These are phyloP conservation scores for Aureobasidium lini DNA, from an alignment of 2,329 filamentous ascomycete genomes.

Conservation along the genomic window DNA sequence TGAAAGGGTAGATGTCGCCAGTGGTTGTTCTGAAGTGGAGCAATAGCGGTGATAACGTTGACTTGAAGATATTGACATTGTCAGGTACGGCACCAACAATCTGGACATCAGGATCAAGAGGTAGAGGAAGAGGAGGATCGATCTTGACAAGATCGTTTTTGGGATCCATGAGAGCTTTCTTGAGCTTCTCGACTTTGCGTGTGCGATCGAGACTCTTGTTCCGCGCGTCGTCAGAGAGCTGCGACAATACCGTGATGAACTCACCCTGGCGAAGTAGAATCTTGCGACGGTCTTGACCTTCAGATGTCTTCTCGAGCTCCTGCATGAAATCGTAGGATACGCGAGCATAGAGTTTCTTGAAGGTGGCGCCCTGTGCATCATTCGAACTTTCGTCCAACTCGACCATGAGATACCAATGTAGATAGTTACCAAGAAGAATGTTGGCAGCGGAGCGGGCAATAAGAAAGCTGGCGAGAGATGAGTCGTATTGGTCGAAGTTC, in stretches of 20 bases:
- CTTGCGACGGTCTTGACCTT: constrained; percentile 66
- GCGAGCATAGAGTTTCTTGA: constrained; percentile 81
- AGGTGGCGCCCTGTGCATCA: constrained; percentile 47
- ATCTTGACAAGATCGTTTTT: constrained; percentile 82
- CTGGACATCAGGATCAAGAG: constrained; percentile 75
- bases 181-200: constrained; percentile 75
- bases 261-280: constrained; percentile 81
- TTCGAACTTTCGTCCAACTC: constrained; percentile 76
- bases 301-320: constrained; percentile 64
- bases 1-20: constrained; percentile 75
- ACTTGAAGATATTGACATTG: constrained; percentile 90
- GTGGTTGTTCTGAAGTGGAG: constrained; percentile 78
- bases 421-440: constrained; percentile 84
- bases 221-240: constrained; percentile 82
- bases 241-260: constrained; percentile 76
- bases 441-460: constrained; percentile 83
- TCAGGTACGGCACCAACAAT: constrained; percentile 75
- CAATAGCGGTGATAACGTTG: constrained; percentile 82
- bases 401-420: constrained; percentile 98
- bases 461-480: constrained; percentile 80
- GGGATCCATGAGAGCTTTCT: constrained; percentile 75
- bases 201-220: constrained; percentile 68
- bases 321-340: constrained; percentile 96
- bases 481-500: constrained; percentile 52
- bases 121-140: constrained; percentile 78